Conservation (phyloP, 805 yeast species). For the Metschnikowia dekortorum region DNA sequence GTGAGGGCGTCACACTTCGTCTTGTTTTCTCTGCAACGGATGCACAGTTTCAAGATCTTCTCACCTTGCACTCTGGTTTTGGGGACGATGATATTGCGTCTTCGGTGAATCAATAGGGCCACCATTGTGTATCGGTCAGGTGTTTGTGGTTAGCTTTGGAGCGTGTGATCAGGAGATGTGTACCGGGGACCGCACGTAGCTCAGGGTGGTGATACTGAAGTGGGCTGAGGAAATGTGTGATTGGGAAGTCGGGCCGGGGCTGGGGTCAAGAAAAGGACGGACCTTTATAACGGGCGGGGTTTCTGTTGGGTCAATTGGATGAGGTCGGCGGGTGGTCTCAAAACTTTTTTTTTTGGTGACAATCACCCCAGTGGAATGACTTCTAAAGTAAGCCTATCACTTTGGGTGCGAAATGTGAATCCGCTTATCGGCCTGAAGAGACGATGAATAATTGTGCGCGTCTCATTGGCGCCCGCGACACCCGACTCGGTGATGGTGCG, state of each 20-base stretch:
- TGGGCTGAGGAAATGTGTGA: neutral
- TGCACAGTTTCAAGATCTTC: constrained; percentile 48
- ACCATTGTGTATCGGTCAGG: constrained; percentile 7
- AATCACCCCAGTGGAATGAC: constrained; percentile 1
- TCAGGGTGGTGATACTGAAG: neutral
- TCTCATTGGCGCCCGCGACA: constrained; percentile 12
- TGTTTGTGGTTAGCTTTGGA: no score
- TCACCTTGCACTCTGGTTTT: constrained; percentile 13
- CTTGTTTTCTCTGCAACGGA: constrained; percentile 62
- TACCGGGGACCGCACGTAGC: no score
- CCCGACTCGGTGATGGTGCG: constrained; percentile 11
- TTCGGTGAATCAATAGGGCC: constrained; percentile 15
- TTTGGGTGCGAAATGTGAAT: constrained; percentile 13
- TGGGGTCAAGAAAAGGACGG: no score
- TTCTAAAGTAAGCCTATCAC: neutral
- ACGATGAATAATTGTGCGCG: constrained; percentile 14
- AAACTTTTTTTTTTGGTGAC: neutral
- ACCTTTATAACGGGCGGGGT: no score
- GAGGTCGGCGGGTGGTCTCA: neutral
- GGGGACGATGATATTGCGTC: constrained; percentile 11
- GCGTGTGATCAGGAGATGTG: neutral
- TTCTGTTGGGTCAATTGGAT: neutral
- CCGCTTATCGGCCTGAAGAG: constrained; percentile 16
- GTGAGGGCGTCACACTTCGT: constrained; percentile 57
- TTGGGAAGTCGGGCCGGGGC: no score